These are phyloP conservation scores for Pseudoperonospora humuli DNA, from an alignment of 352 stramenopile genomes.

Conservation along the genomic window DNA sequence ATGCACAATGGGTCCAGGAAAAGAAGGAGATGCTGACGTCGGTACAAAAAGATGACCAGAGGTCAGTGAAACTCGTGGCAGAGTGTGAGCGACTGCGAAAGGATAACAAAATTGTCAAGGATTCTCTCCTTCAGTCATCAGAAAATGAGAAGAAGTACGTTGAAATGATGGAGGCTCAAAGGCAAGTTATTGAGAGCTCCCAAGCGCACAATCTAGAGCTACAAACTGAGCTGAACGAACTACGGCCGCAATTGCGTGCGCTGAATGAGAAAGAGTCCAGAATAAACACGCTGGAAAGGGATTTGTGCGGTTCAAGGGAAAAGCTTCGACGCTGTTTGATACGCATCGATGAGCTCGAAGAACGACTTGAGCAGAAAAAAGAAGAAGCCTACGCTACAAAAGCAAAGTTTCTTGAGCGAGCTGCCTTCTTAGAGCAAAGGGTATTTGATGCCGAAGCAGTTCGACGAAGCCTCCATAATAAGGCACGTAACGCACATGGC, in stretches of 20 bases:
- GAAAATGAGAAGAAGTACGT: slow-evolving; percentile 34
- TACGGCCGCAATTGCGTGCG: slow-evolving; percentile 16
- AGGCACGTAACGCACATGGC: slow-evolving; percentile 24
- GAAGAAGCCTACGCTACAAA: slow-evolving; percentile 22
- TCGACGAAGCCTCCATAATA: slow-evolving; percentile 78
- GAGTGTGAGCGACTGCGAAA: slow-evolving; percentile 38
- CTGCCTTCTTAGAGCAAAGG: slow-evolving; percentile 32
- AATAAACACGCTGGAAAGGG: slow-evolving; percentile 27
- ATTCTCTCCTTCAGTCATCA: slow-evolving; percentile 9
- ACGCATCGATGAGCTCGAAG: slow-evolving; percentile 24
- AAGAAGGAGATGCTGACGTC: slow-evolving; percentile 37
- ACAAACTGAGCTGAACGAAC: slow-evolving; percentile 27
- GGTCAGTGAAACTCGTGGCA: slow-evolving; percentile 13
- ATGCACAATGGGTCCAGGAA: slow-evolving; percentile 55
- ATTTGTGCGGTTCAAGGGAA: slow-evolving; percentile 27
- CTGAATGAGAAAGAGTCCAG: slow-evolving; percentile 34
- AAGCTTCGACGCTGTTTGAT: slow-evolving; percentile 29
- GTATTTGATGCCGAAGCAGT: slow-evolving; percentile 63
- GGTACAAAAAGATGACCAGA: slow-evolving; percentile 31
- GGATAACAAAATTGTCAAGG: slow-evolving; percentile 35
- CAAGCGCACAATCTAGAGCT: slow-evolving; percentile 27
- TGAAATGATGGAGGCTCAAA: slow-evolving; percentile 18
- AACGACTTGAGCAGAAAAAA: slow-evolving; percentile 26
- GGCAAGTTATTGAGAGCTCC: slow-evolving; percentile 14
- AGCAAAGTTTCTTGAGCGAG: slow-evolving; percentile 26